phyloP scores from a whole-genome alignment of 2,329 filamentous ascomycete species.

The Talaromyces sp. region DNA sequence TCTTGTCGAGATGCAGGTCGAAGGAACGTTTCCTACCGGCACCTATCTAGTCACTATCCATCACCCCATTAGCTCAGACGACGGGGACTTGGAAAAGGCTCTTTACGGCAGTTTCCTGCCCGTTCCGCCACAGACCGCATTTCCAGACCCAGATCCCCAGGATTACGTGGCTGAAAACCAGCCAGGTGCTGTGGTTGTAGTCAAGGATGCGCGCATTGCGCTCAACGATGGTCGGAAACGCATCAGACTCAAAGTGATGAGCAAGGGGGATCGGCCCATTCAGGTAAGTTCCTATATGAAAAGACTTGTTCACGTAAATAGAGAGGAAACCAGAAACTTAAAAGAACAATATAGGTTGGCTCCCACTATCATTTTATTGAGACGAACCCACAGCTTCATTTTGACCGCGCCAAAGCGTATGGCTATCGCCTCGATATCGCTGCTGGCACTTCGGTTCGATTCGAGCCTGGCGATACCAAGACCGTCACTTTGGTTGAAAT shows the following conservation, averaged over 20 bases:
- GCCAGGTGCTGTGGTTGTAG: slow-evolving; percentile 74
- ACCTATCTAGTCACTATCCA: slow-evolving; percentile 95
- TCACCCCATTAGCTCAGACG: slow-evolving; percentile 77
- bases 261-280: slow-evolving; percentile 81
- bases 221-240: slow-evolving; percentile 72
- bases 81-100: slow-evolving; percentile 80
- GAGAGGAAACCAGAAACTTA: too few species aligned
- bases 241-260: slow-evolving; percentile 71
- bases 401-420: slow-evolving; percentile 77
- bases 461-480: slow-evolving; percentile 89
- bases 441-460: slow-evolving; percentile 85
- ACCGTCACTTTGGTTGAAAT: slow-evolving; percentile 89
- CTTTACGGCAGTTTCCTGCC: slow-evolving; percentile 90
- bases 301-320: too few species aligned
- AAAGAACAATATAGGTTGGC: slow-evolving; percentile 51
- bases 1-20: slow-evolving; percentile 81
- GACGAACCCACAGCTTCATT: slow-evolving; percentile 83
- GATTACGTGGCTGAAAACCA: slow-evolving; percentile 63
- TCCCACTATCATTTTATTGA: slow-evolving; percentile 97
- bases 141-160: slow-evolving; percentile 60
- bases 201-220: slow-evolving; percentile 57
- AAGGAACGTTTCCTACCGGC: slow-evolving; percentile 85
- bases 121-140: slow-evolving; percentile 62
- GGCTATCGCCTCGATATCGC: slow-evolving; percentile 85
- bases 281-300: slow-evolving; percentile 52